Percentiles rank a stretch among this genome's conserved stretches.
Evolutionary conservation across 768 basidiomycete species (phyloP).

Genomic region (Leccinum rimulosum): DNA sequence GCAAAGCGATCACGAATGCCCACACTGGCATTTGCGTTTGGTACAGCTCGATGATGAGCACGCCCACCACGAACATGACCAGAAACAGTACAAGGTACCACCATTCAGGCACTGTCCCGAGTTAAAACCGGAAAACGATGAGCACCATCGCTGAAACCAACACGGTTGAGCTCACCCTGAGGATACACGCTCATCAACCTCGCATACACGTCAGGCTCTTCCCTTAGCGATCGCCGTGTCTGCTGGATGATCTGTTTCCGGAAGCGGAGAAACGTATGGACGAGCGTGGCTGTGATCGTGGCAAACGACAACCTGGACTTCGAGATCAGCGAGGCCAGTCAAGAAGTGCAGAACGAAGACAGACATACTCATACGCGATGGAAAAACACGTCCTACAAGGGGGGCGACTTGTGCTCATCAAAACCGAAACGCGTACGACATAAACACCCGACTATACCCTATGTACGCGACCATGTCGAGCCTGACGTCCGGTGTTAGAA

Average conservation of each 20-base stretch:
- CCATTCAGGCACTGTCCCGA: slow-evolving; percentile 69
- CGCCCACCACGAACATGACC: slow-evolving; percentile 69
- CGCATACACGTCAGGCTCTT: slow-evolving; percentile 84
- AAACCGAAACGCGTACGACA: slow-evolving; percentile 37
- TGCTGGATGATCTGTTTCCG: slow-evolving; percentile 78
- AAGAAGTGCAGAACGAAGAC: background rate
- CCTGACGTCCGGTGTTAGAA: slow-evolving; percentile 51
- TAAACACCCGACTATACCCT: slow-evolving; percentile 57
- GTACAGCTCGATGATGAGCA: slow-evolving; percentile 73
- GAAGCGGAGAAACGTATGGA: slow-evolving; percentile 55
- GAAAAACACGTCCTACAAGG: slow-evolving; percentile 25
- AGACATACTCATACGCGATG: slow-evolving; percentile 30
- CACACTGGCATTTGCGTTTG: slow-evolving; percentile 69
- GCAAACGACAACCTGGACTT: slow-evolving; percentile 76
- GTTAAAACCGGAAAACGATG: background rate
- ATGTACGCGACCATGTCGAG: slow-evolving; percentile 54
- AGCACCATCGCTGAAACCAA: background rate
- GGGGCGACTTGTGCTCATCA: background rate
- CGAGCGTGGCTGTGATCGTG: slow-evolving; percentile 49
- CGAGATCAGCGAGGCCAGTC: slow-evolving; percentile 33
- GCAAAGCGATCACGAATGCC: slow-evolving; percentile 66
- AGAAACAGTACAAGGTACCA: slow-evolving; percentile 73
- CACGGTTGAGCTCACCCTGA: slow-evolving; percentile 28
- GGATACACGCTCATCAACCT: slow-evolving; percentile 75
- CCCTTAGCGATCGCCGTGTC: slow-evolving; percentile 62